These are phyloP conservation scores for Drechmeria coniospora DNA, from an alignment of 2,329 filamentous ascomycete genomes.

Conservation along the genomic window DNA sequence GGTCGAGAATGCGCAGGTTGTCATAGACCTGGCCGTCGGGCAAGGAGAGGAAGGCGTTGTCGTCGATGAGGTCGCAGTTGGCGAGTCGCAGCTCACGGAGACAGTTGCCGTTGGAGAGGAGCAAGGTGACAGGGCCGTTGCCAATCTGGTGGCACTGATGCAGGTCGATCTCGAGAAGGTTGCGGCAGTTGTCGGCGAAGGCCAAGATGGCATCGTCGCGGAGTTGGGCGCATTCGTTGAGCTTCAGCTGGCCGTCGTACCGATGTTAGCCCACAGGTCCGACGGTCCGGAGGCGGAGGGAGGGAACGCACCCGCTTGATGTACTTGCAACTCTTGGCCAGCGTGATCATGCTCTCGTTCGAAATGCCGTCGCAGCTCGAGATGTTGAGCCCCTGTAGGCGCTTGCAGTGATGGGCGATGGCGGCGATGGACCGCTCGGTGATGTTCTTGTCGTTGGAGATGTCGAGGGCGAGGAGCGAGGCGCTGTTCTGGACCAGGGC, in stretches of 20 bases:
- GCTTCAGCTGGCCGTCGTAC: slow-evolving; percentile 68
- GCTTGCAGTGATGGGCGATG: slow-evolving; percentile 66
- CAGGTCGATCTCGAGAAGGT: slow-evolving; percentile 92
- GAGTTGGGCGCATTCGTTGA: slow-evolving; percentile 80
- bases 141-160: slow-evolving; percentile 71
- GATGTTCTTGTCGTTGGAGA: slow-evolving; percentile 71
- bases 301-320: slow-evolving; percentile 59
- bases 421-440: slow-evolving; percentile 67
- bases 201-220: slow-evolving; percentile 70
- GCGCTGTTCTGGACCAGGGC: slow-evolving; percentile 65
- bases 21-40: slow-evolving; percentile 59
- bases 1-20: slow-evolving; percentile 78
- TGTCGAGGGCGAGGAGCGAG: slow-evolving; percentile 75
- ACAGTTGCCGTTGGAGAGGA: slow-evolving; percentile 63
- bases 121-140: slow-evolving; percentile 66
- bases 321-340: slow-evolving; percentile 71
- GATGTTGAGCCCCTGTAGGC: slow-evolving; percentile 85
- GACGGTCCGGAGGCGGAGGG: neutral
- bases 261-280: too few relatives aligned
- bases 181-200: slow-evolving; percentile 76
- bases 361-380: slow-evolving; percentile 73
- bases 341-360: slow-evolving; percentile 65
- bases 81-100: slow-evolving; percentile 83
- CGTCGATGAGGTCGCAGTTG: slow-evolving; percentile 70
- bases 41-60: slow-evolving; percentile 73